These are phyloP conservation scores for Vitis rotundifolia DNA, from an alignment of 164 flowering plant genomes.

Conservation along the genomic window DNA sequence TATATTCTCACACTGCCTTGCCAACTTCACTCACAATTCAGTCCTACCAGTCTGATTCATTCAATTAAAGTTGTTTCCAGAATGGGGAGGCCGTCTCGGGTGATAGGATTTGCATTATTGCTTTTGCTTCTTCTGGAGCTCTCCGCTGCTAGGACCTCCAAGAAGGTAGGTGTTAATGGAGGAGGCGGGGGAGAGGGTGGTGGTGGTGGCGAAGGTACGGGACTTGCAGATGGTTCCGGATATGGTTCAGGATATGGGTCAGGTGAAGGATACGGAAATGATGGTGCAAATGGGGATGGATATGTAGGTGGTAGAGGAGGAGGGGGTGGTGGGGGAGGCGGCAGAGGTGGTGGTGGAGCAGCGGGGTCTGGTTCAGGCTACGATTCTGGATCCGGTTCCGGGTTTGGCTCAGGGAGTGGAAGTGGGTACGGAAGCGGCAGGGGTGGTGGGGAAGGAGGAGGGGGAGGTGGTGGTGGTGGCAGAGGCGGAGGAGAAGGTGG, in stretches of 20 bases:
- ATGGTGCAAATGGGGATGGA: conserved; percentile 9
- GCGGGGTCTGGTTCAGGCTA: no score
- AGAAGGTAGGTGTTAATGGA: background rate
- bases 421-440: no score
- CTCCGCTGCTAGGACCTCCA: conserved; percentile 23
- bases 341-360: background rate
- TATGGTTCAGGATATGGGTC: conserved; percentile 23
- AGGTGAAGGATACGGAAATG: conserved; percentile 11
- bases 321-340: conserved; percentile 8
- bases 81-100: conserved; percentile 17
- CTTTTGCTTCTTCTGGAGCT: conserved; percentile 28
- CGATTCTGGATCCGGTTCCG: no score
- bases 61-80: background rate
- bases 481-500: conserved; percentile 18
- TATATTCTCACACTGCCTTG: background rate
- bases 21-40: background rate
- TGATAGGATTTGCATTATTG: conserved; percentile 25
- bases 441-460: no score
- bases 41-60: background rate
- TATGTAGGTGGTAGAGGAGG: conserved; percentile 7
- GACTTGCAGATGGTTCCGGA: conserved; percentile 10
- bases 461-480: conserved; percentile 16
- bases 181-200: conserved; percentile 12
- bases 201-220: conserved; percentile 13
- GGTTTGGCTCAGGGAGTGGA: no score